phyloP scores from a whole-genome alignment of 257 asterid genomes.

The Fraxinus americana region DNA sequence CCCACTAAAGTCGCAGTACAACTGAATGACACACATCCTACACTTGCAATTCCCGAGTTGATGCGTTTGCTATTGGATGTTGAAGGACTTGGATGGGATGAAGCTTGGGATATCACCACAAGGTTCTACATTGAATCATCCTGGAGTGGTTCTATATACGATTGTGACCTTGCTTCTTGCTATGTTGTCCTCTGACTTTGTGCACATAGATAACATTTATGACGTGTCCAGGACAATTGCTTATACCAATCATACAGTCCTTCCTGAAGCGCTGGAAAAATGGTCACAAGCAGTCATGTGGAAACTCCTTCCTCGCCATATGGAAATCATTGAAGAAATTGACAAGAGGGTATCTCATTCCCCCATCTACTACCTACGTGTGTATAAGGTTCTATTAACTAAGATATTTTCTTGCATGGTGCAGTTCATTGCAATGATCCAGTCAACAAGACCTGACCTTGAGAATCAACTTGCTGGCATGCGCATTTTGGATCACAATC shows the following conservation, averaged over 20 bases:
- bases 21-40: constrained; percentile 97
- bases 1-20: constrained; percentile 96
- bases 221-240: constrained; percentile 76
- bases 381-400: constrained; percentile 18
- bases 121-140: constrained; percentile 48
- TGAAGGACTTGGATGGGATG: constrained; percentile 98
- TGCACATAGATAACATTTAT: constrained; percentile 27
- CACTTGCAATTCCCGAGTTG: constrained; percentile 95
- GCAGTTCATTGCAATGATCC: constrained; percentile 73
- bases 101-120: constrained; percentile 89
- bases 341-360: constrained; percentile 75
- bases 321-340: constrained; percentile 95
- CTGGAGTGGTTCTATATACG: neutral
- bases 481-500: constrained; percentile 77
- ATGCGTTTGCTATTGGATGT: constrained; percentile 94
- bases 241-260: constrained; percentile 97
- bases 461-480: constrained; percentile 69
- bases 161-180: constrained; percentile 27
- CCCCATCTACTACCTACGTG: neutral
- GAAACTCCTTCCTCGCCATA: constrained; percentile 99
- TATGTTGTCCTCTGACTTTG: constrained; percentile 12
- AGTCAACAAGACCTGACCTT: constrained; percentile 78
- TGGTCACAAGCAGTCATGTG: constrained; percentile 99
- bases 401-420: constrained; percentile 23
- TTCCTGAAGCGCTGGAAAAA: constrained; percentile 98